Conservation (phyloP, 1,139 yeast genomes). For the Candida tunisiensis region DNA sequence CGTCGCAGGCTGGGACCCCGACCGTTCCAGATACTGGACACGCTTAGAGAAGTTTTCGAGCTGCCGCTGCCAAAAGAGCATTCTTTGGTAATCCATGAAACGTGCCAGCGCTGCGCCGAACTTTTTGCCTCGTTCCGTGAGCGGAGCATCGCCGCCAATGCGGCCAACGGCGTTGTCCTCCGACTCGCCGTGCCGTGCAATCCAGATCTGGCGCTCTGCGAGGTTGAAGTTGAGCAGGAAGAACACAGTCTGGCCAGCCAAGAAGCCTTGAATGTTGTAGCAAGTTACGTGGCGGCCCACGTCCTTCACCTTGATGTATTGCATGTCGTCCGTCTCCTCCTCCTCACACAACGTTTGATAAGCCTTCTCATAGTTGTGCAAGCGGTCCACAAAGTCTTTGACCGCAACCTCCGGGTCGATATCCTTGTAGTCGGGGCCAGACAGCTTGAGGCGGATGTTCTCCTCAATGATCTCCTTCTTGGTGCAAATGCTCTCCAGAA, state of each 20-base stretch:
- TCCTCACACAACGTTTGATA: conserved; percentile 79
- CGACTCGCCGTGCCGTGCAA: conserved; percentile 89
- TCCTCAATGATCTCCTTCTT: conserved; percentile 63
- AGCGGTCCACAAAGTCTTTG: conserved; percentile 65
- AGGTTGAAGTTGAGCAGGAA: conserved; percentile 81
- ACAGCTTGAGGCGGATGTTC: conserved; percentile 67
- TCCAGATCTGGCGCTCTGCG: conserved; percentile 87
- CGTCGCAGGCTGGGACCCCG: conserved; percentile 16
- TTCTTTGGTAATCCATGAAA: conserved; percentile 60
- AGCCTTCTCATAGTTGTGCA: conserved; percentile 72
- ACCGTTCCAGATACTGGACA: conserved; percentile 16
- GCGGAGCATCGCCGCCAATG: conserved; percentile 82
- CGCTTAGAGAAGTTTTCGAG: conserved; percentile 31
- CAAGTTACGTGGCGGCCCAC: conserved; percentile 91
- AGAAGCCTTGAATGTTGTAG: conserved; percentile 77
- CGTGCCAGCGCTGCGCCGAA: conserved; percentile 56
- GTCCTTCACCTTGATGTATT: conserved; percentile 88
- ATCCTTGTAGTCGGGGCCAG: conserved; percentile 84
- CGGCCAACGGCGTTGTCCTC: conserved; percentile 68
- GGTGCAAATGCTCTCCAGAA: conserved; percentile 76
- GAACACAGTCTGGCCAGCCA: conserved; percentile 87
- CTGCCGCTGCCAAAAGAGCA: conserved; percentile 51
- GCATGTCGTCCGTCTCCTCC: conserved; percentile 41
- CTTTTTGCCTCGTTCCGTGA: conserved; percentile 64
- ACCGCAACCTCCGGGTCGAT: conserved; percentile 76